Evolutionary conservation across 768 basidiomycete genomes (phyloP), one percentile per base, ranked within the genome.

Genomic region (Pholiota conissans): DNA sequence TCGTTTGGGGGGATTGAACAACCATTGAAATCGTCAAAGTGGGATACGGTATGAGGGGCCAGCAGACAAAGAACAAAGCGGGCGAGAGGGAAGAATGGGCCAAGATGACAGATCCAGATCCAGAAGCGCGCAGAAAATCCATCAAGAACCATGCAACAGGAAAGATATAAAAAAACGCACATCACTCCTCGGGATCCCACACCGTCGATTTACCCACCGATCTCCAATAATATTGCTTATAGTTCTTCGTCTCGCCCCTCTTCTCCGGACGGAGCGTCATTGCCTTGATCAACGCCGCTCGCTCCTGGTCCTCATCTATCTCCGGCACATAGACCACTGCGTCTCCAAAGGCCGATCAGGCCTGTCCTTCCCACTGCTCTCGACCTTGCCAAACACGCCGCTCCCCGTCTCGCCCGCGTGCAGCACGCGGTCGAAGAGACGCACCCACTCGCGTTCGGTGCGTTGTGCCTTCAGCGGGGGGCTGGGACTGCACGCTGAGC

Each of bases 201-300:
- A 83, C 75, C 42, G 84, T 82, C 22, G 87, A 84, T 73, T 88
- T 91, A 28, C 74, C 86, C 58, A 92, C 71, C 8, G 90, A 90
- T 26, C 79, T 78, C 74, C 85, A 92, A 72, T 92, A 93, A 73
- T 93, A 93, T 69, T 90, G 87, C 70, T 92, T 92, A 60, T 87
- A 89, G 73, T 90, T 87, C 79, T 87, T 91, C 69, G 89, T 92
- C 71, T 84, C 88, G 49, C 74, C 84, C 53, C 90, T 74, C 72
- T 91, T 92, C 54, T 78, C 87, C 20, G 85, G 81, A 11, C 87
- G 82, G 1, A 87, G 88, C 88, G 89, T 89, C 77, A 90, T 84
- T 58, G 83, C 85, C 65, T 76, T 71, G 55, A 91, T 81, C 58
- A 90, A 70, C 62, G 75, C 69, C 28, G 89, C 89, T 16, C 89